A percentile compares a stretch with the other conserved stretches of the same genome.
Conservation (phyloP, 2,329 filamentous ascomycete species). For the Pestalotiopsis sp. region DNA sequence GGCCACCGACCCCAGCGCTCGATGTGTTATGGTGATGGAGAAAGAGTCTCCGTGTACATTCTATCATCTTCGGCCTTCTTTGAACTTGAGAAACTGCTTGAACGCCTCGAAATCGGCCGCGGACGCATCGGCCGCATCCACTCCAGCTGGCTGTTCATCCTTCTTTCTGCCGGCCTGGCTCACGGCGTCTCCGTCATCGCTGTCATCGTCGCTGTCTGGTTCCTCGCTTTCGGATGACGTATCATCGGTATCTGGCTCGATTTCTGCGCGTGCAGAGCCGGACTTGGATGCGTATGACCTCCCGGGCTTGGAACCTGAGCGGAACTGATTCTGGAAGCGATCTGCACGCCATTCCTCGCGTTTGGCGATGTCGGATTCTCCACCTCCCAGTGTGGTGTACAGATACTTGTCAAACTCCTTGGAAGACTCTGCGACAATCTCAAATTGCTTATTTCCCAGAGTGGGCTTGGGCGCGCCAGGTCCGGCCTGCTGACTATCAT, state of each 20-base stretch:
- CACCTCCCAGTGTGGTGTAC: background rate
- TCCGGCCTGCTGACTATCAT: background rate
- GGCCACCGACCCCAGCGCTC: background rate
- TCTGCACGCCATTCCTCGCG: background rate
- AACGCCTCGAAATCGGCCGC: too few species aligned
- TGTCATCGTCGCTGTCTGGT: background rate
- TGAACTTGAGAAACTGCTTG: too few species aligned
- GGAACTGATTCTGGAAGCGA: background rate
- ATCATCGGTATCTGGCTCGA: background rate
- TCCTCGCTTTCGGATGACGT: background rate
- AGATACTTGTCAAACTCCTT: conserved; percentile 1
- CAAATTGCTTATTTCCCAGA: background rate
- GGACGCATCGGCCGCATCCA: too few species aligned
- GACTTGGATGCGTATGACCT: background rate
- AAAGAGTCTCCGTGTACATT: too few species aligned
- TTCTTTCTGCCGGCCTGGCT: too few species aligned
- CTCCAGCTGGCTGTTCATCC: too few species aligned
- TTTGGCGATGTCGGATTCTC: background rate
- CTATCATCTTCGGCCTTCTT: too few species aligned
- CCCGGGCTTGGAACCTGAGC: background rate
- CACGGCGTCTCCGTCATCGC: background rate
- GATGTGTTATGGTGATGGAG: background rate
- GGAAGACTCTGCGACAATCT: background rate
- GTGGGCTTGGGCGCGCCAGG: background rate
- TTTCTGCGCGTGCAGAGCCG: background rate